Percentiles rank a stretch among this genome's conserved stretches.
Evolutionary conservation across 225 moss, liverwort and hornwort genomes (phyloP).

Genomic region (Pseudoscleropodium purum): DNA sequence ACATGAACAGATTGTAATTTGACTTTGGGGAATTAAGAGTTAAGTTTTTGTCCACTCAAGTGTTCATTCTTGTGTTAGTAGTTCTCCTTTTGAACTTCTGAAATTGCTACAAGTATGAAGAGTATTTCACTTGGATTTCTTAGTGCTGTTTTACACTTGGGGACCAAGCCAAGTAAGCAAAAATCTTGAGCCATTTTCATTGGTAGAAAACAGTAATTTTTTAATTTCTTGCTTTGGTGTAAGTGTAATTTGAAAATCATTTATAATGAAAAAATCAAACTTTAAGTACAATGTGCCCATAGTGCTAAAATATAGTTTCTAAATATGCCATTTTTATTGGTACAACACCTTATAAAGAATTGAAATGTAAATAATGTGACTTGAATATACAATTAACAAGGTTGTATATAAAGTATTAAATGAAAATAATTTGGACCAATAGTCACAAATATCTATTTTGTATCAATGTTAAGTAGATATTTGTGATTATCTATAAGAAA

Average conservation of each 20-base stretch:
- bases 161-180: not conserved
- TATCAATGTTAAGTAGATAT: not conserved
- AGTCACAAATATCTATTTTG: not conserved
- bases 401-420: not conserved
- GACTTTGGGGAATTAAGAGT: no score
- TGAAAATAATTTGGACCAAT: not conserved
- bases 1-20: not conserved
- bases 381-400: not conserved
- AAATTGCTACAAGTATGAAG: no score
- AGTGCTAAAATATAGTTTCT: not conserved
- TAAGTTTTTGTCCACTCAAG: no score
- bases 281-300: fast-evolving
- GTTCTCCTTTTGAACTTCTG: not conserved
- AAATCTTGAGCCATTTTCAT: not conserved
- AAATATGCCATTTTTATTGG: not conserved
- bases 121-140: no score
- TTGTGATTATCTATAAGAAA: not conserved
- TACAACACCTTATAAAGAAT: not conserved
- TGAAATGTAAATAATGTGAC: not conserved
- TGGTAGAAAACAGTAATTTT: not conserved
- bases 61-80: not conserved
- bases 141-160: not conserved
- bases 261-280: not conserved
- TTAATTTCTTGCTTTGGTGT: not conserved
- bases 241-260: not conserved